These are phyloP conservation scores for Fusarium drepaniforme DNA, from an alignment of 2,329 filamentous ascomycete genomes.

Conservation along the genomic window DNA sequence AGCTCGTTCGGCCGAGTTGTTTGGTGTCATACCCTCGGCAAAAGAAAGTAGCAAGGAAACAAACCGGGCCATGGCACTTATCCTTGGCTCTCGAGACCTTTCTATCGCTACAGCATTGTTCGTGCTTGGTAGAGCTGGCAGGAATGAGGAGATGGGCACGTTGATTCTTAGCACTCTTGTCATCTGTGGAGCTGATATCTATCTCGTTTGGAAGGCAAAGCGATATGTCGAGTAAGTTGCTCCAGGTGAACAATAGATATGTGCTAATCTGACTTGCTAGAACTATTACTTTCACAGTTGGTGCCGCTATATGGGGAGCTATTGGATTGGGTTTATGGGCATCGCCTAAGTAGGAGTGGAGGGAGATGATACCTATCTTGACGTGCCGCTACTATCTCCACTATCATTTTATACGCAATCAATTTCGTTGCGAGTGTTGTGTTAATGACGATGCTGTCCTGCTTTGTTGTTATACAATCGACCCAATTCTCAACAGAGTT, in stretches of 20 bases:
- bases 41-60: neutral
- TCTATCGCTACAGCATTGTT: conserved; percentile 25
- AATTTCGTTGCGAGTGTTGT: neutral
- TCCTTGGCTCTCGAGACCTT: conserved; percentile 28
- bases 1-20: conserved; percentile 20
- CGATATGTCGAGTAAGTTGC: conserved; percentile 22
- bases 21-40: conserved; percentile 11
- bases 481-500: fast-evolving
- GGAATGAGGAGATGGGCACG: conserved; percentile 27
- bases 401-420: neutral
- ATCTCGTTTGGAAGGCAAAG: conserved; percentile 23
- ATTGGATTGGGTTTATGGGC: neutral
- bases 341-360: neutral
- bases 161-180: conserved; percentile 33
- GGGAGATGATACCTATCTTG: neutral
- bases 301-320: neutral
- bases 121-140: conserved; percentile 2
- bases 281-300: neutral
- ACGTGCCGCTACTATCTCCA: neutral
- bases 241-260: no score
- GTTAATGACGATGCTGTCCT: neutral
- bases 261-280: neutral
- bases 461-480: fast-evolving
- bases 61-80: neutral
- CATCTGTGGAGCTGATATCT: conserved; percentile 30